Evolutionary conservation across 345 rosid species (phyloP).

Genomic region (Clarkia xantiana): DNA sequence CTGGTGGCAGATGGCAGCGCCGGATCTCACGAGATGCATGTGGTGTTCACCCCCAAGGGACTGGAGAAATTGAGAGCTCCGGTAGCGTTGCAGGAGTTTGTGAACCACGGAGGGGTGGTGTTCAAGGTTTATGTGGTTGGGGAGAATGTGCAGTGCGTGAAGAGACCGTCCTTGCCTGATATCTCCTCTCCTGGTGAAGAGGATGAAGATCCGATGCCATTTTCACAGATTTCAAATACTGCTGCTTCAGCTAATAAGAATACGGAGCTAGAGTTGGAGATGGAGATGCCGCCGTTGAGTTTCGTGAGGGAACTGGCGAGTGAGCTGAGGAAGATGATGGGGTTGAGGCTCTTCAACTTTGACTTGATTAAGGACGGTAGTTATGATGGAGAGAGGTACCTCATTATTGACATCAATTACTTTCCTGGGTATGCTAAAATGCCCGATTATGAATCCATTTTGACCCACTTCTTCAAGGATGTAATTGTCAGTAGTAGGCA

Average conservation of each 20-base stretch:
- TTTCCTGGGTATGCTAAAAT: constrained; percentile 56
- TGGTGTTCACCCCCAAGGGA: constrained; percentile 40
- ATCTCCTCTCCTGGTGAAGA: constrained; percentile 30
- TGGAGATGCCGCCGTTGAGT: constrained; percentile 32
- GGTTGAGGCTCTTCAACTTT: constrained; percentile 41
- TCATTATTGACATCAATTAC: constrained; percentile 51
- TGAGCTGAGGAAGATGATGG: constrained; percentile 33
- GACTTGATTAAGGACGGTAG: constrained; percentile 47
- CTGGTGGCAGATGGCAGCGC: constrained; percentile 42
- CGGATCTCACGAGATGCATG: constrained; percentile 42
- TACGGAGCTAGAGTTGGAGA: constrained; percentile 19
- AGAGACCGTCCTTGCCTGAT: constrained; percentile 45
- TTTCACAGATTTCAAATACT: constrained; percentile 46
- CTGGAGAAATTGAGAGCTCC: constrained; percentile 36
- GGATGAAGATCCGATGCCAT: constrained; percentile 23
- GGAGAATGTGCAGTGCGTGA: constrained; percentile 38
- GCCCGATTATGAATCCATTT: constrained; percentile 35
- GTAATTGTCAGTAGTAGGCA: constrained; percentile 10
- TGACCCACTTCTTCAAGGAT: constrained; percentile 38
- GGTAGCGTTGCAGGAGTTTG: constrained; percentile 47
- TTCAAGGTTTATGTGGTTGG: constrained; percentile 54
- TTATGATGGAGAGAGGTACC: constrained; percentile 23
- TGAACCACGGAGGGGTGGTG: constrained; percentile 56
- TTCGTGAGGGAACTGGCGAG: constrained; percentile 27
- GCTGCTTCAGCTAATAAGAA: constrained; percentile 16